phyloP scores from a whole-genome alignment of 257 asterid species.

The Solanum arcanum region DNA sequence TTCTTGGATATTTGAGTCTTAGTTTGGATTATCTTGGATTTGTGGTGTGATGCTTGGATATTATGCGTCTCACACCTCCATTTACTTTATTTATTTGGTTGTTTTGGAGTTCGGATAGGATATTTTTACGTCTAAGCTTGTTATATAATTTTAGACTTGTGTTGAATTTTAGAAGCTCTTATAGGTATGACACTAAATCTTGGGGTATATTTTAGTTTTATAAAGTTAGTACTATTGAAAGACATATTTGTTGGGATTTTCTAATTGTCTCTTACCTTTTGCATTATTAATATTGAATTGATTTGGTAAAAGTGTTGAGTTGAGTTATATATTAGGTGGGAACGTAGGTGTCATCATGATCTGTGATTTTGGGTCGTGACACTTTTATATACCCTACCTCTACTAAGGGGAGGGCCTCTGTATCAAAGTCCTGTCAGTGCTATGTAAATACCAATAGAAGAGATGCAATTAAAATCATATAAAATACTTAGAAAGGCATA shows the following conservation, averaged over 20 bases:
- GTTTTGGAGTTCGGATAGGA: background rate
- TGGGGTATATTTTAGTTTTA: background rate
- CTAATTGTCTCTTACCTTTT: background rate
- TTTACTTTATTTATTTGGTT: background rate
- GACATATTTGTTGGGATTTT: background rate
- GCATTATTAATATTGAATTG: background rate
- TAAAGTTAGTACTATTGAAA: background rate
- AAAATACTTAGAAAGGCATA: background rate
- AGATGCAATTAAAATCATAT: no score
- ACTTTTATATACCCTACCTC: background rate
- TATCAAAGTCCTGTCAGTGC: background rate
- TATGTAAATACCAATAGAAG: background rate
- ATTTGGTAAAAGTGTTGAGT: background rate
- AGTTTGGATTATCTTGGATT: background rate
- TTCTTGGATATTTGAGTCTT: background rate
- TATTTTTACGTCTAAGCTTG: no score
- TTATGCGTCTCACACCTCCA: background rate
- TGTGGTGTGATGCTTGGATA: background rate
- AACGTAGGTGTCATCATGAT: background rate
- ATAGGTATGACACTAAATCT: background rate
- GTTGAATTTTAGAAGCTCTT: background rate
- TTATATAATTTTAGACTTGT: no score
- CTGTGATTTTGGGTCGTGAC: background rate
- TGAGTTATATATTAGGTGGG: background rate
- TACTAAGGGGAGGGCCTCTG: background rate